Conservation (phyloP, 2,329 filamentous ascomycete species). For the Claviceps sp. region DNA sequence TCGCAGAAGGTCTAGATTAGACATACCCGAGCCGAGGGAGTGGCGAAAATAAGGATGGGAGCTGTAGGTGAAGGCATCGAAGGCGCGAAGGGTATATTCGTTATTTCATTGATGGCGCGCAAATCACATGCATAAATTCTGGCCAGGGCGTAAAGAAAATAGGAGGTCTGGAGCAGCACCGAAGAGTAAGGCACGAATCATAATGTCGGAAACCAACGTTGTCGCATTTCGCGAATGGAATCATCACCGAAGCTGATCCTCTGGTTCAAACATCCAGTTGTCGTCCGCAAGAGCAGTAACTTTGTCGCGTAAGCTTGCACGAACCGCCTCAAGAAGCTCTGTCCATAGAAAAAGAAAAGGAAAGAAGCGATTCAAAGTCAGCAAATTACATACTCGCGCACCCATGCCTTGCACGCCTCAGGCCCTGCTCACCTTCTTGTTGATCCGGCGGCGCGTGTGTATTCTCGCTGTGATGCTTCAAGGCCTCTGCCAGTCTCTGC, state of each 20-base stretch:
- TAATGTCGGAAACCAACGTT: no score
- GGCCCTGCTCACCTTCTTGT: slow-evolving; percentile 43
- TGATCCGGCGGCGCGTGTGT: slow-evolving; percentile 44
- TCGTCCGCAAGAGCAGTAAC: slow-evolving; percentile 66
- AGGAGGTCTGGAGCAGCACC: neutral
- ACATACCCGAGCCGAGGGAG: slow-evolving; percentile 1
- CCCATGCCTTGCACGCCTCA: neutral
- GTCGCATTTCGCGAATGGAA: neutral
- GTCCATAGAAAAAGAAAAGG: neutral
- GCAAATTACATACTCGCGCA: neutral
- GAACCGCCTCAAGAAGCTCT: slow-evolving; percentile 59
- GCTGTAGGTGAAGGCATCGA: neutral
- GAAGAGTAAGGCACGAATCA: slow-evolving; percentile 11
- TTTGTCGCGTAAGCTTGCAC: slow-evolving; percentile 57
- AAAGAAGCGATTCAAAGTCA: neutral
- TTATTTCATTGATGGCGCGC: slow-evolving; percentile 1
- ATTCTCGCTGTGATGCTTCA: slow-evolving; percentile 46
- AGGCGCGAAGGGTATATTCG: neutral
- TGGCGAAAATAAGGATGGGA: no score
- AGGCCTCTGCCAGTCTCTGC: slow-evolving; percentile 45
- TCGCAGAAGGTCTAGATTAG: slow-evolving; percentile 48
- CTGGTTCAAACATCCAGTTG: slow-evolving; percentile 80
- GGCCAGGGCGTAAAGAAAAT: no score
- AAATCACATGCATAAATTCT: neutral
- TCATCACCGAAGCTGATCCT: slow-evolving; percentile 33